Conservation (phyloP, 441 rosid species). For the Jatropha podagrica region DNA sequence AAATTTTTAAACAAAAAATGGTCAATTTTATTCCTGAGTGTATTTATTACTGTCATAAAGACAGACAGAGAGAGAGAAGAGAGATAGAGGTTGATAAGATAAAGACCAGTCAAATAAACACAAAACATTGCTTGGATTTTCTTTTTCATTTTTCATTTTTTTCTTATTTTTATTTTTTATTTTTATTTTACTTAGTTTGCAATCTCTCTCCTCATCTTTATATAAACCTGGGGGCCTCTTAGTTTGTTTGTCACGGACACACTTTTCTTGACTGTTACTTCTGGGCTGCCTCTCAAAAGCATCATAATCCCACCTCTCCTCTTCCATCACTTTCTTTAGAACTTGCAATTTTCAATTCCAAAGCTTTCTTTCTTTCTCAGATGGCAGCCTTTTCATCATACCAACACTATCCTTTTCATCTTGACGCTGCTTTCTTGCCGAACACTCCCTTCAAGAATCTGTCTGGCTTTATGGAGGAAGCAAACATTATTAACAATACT, state of each 20-base stretch:
- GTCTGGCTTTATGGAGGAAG: constrained; percentile 37
- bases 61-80: neutral
- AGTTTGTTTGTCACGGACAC: constrained; percentile 17
- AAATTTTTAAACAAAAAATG: neutral
- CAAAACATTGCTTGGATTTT: constrained; percentile 23
- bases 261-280: constrained; percentile 30
- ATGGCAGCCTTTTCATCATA: constrained; percentile 48
- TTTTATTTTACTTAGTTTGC: neutral
- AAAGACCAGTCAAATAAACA: constrained; percentile 39
- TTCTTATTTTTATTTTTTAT: neutral
- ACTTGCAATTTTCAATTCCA: constrained; percentile 21
- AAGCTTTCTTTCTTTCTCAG: constrained; percentile 13
- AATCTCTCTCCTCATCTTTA: constrained; percentile 27
- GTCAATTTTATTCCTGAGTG: neutral
- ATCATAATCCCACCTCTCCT: constrained; percentile 16
- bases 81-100: constrained; percentile 10
- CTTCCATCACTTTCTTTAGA: constrained; percentile 36
- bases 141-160: neutral
- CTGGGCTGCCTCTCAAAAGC: constrained; percentile 13
- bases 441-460: constrained; percentile 24
- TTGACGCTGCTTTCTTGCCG: constrained; percentile 37
- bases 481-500: constrained; percentile 11
- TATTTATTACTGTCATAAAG: neutral
- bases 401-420: constrained; percentile 36
- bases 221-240: constrained; percentile 32